These are phyloP conservation scores for Fusarium aywerte DNA, from an alignment of 2,329 filamentous ascomycete species.

Conservation along the genomic window DNA sequence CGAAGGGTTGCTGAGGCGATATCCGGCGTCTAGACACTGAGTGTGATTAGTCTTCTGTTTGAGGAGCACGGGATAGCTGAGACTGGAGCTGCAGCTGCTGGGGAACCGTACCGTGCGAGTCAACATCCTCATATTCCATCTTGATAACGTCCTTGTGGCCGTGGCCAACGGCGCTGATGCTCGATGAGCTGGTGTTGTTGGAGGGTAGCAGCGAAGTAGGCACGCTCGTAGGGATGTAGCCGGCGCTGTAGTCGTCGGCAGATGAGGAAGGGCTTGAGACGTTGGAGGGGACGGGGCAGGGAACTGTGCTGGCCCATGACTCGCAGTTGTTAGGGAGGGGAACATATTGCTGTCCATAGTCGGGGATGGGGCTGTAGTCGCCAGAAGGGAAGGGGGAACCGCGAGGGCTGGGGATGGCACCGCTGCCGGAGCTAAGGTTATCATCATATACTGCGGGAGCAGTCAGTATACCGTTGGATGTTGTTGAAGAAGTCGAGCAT, in stretches of 20 bases:
- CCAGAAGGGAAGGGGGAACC: conserved; percentile 58
- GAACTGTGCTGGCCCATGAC: conserved; percentile 58
- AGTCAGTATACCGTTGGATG: conserved; percentile 26
- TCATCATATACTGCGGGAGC: conserved; percentile 54
- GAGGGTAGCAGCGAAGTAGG: conserved; percentile 57
- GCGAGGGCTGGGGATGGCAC: conserved; percentile 57
- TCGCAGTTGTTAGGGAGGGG: conserved; percentile 57
- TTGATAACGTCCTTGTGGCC: conserved; percentile 54
- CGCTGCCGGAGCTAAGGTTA: conserved; percentile 53
- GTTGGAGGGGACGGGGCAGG: conserved; percentile 59
- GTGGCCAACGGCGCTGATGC: conserved; percentile 48
- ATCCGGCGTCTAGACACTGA: conserved; percentile 48
- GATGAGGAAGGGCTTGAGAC: conserved; percentile 65
- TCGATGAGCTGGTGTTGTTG: conserved; percentile 46
- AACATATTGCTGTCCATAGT: conserved; percentile 55
- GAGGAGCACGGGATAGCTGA: background rate
- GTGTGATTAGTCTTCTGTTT: conserved; percentile 45
- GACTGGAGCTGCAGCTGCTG: background rate
- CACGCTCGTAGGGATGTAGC: conserved; percentile 62
- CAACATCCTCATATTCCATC: conserved; percentile 55
- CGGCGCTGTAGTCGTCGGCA: conserved; percentile 58
- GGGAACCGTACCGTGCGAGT: conserved; percentile 46
- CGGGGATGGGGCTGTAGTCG: conserved; percentile 58
- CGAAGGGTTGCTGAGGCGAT: conserved; percentile 48
- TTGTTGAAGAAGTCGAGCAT: background rate